Evolutionary conservation across 495 filamentous ascomycete genomes (phyloP).

Genomic region (Podospora sp.): DNA sequence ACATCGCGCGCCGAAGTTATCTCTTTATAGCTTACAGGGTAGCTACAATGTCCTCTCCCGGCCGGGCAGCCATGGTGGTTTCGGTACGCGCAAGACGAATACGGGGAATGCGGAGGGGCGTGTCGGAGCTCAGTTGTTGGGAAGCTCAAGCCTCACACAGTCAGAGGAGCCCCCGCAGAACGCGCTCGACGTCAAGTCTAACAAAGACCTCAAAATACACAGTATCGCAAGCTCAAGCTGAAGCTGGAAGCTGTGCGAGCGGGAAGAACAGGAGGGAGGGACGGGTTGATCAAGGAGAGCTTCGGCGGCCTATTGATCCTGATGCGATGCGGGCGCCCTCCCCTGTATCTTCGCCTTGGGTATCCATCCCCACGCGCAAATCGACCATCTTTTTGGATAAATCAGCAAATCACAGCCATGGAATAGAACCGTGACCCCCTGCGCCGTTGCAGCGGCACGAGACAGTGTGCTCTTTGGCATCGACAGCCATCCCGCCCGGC

Average conservation of each 20-base stretch:
- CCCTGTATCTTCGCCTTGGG: not conserved
- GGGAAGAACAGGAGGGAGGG: not conserved
- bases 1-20: not conserved
- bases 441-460: not conserved
- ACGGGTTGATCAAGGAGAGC: not conserved
- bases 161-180: not conserved
- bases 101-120: not conserved
- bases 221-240: not conserved
- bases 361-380: not conserved
- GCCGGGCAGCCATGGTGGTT: slow-evolving; percentile 69
- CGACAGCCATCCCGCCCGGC: not conserved
- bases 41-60: slow-evolving; percentile 76
- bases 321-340: not conserved
- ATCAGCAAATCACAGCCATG: not conserved
- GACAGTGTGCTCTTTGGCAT: slow-evolving; percentile 7
- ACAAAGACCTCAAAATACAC: not conserved
- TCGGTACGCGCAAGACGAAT: slow-evolving; percentile 4
- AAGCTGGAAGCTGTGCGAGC: not conserved
- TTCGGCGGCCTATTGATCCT: not conserved
- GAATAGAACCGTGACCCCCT: not conserved
- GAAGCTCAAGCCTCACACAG: not conserved
- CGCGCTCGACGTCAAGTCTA: not conserved
- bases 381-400: not conserved
- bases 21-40: slow-evolving; percentile 66
- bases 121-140: not conserved